Base-by-base conservation (phyloP, 257 asterid genomes). In the Fraxinus cuspidata region DNA sequence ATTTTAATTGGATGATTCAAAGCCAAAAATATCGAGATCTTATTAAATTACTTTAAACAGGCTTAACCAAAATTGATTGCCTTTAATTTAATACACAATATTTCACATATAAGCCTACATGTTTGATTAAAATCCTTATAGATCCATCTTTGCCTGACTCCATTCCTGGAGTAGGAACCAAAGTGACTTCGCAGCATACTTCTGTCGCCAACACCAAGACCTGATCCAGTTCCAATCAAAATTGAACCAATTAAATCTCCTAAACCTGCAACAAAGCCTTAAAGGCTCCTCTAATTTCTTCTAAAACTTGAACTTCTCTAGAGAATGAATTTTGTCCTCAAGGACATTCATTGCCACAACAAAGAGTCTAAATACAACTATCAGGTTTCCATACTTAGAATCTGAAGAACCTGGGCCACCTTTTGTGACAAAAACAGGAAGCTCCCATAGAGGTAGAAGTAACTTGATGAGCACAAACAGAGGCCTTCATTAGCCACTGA, bases 401-500 rank as follows among this genome's bases (percentile, higher is more conserved):
- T 81, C 85, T 31, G 93, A 75, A 77, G 93, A 86, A 73, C 71
- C 84, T 37, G 86, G 81, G 77, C 89, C 89, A 75, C 96, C 90
- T 89, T 86, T 91, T 73, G 83, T 74, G 71, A 90, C 82, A 80
- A 95, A 92, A 88, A 91, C 93, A 65, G 99, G 99, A 83, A 92
- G 97, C 84, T 95, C 96, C 99, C 99, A 95, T 71, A 95, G 76
- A 25, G 99, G 99, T 74, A 92, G 74, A 70, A 95, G 96, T 78
- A 95, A 85, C 99, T 95, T 70, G 99, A 95, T 67, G 99, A 85
- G 84, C 97, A 91, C 77, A 95, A 83, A 80, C 97, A 91, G 37
- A 95, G 96, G 76, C 99, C 99, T 78, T 95, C 96, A 75, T 91
- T 89, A 84, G 98, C 96, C 80, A 96, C 96, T 58, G 99, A 95